Conservation (phyloP, 495 filamentous ascomycete genomes). For the Cryomyces antarcticus region DNA sequence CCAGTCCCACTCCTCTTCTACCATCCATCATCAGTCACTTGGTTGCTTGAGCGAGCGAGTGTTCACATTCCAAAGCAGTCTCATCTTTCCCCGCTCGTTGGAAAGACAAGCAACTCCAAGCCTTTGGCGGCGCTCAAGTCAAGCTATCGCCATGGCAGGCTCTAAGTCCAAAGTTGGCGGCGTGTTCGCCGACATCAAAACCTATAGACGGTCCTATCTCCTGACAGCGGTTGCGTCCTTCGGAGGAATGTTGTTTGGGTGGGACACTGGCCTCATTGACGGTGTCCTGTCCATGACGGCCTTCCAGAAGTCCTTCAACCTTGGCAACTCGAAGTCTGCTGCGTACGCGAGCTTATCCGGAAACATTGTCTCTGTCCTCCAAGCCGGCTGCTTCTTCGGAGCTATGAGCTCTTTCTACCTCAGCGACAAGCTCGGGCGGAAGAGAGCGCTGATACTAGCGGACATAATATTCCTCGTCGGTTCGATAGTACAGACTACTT, state of each 20-base stretch:
- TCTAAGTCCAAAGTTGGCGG: neutral
- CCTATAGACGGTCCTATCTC: constrained; percentile 7
- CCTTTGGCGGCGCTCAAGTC: no score
- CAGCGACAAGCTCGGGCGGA: constrained; percentile 1
- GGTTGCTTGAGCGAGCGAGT: no score
- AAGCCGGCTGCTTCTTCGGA: neutral
- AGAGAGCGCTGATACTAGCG: constrained; percentile 2
- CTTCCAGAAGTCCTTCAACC: constrained; percentile 6
- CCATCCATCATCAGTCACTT: no score
- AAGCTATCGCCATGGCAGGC: no score
- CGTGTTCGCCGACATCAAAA: constrained; percentile 7
- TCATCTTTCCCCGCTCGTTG: no score
- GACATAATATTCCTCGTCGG: constrained; percentile 11
- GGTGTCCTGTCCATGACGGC: constrained; percentile 10
- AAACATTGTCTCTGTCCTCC: neutral
- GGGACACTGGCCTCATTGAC: constrained; percentile 39
- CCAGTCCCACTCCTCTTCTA: no score
- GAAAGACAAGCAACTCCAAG: no score
- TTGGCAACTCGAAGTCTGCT: constrained; percentile 1
- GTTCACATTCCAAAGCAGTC: no score
- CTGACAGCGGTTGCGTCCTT: constrained; percentile 30
- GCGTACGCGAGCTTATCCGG: constrained; percentile 2
- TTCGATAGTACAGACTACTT: constrained; percentile 12
- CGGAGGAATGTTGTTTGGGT: constrained; percentile 54
- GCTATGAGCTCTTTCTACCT: neutral